Conservation (phyloP, 306 rosid species). For the Acmispon strigosus region DNA sequence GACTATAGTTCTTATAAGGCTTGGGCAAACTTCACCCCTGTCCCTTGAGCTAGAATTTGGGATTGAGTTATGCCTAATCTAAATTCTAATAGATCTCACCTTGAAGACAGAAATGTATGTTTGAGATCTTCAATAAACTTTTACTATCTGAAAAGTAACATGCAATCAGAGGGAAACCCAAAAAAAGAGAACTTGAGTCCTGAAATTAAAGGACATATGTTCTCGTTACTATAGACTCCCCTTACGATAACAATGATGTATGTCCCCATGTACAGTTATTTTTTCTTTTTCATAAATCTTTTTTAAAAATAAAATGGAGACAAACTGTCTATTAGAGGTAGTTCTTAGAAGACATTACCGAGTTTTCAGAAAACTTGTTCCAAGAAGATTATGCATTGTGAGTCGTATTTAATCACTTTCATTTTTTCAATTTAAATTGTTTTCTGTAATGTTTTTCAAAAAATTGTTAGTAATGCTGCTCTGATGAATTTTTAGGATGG, state of each 20-base stretch:
- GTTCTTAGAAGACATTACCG: no score
- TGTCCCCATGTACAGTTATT: no score
- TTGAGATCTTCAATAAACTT: neutral
- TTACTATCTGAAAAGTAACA: neutral
- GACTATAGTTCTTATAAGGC: no score
- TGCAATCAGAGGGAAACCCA: neutral
- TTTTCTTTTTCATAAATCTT: no score
- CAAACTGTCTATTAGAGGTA: no score
- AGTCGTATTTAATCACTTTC: neutral
- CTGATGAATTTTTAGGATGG: constrained; percentile 60
- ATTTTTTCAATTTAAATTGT: neutral
- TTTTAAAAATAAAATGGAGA: no score
- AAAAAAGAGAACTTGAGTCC: neutral
- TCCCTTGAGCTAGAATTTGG: no score
- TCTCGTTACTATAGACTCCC: no score
- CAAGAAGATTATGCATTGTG: neutral
- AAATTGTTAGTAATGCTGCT: constrained; percentile 8
- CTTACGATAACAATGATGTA: no score
- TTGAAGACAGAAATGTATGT: neutral
- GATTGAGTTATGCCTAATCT: no score
- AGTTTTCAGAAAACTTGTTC: neutral
- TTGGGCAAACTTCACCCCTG: no score
- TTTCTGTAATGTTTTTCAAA: neutral
- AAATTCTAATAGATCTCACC: neutral
- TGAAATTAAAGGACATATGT: no score